Evolutionary conservation across 2,329 filamentous ascomycete species (phyloP).

Genomic region (Parafenestella ontariensis): DNA sequence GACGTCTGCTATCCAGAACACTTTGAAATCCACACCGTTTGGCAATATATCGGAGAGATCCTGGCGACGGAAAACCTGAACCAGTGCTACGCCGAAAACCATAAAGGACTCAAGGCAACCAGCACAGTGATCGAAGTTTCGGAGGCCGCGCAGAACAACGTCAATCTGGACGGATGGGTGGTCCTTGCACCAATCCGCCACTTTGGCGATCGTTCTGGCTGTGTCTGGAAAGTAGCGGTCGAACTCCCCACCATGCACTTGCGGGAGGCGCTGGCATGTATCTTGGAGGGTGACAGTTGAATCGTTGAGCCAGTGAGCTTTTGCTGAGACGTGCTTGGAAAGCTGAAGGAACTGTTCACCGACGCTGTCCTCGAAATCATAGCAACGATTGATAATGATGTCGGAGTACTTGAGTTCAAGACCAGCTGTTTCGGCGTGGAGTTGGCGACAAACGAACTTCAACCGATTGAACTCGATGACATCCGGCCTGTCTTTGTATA

Average conservation of each 20-base stretch:
- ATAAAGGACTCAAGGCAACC: background rate
- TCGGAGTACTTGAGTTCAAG: slow-evolving; percentile 1
- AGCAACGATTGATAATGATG: background rate
- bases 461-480: slow-evolving; percentile 1
- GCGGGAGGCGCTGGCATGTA: background rate
- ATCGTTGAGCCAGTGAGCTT: background rate
- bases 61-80: background rate
- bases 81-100: background rate
- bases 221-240: background rate
- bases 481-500: background rate
- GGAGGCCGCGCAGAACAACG: background rate
- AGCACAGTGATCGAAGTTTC: background rate
- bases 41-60: too few relatives aligned
- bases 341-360: background rate
- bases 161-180: background rate
- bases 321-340: background rate
- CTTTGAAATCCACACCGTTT: background rate
- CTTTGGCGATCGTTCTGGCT: background rate
- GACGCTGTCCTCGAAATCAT: background rate
- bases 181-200: background rate
- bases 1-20: background rate
- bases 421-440: slow-evolving; percentile 1
- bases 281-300: background rate
- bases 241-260: background rate
- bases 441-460: background rate